Evolutionary conservation across 164 flowering plant species (phyloP).

Genomic region (Magnolia sinica): DNA sequence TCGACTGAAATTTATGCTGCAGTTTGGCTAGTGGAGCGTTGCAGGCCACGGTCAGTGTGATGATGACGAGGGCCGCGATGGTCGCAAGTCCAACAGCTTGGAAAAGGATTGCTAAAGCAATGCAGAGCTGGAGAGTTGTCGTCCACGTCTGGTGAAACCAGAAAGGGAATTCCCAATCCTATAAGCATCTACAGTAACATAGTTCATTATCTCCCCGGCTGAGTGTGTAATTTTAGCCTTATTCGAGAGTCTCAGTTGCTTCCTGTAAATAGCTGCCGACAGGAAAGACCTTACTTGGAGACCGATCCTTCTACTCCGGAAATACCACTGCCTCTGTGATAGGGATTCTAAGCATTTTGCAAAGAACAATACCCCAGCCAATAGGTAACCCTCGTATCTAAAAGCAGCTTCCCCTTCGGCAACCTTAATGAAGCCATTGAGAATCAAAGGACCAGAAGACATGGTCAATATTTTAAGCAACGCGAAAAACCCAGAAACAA

Average conservation of each 20-base stretch:
- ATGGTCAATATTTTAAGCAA: conserved; percentile 41
- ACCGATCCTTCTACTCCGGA: conserved; percentile 49
- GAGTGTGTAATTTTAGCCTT: conserved; percentile 46
- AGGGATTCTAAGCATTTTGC: conserved; percentile 56
- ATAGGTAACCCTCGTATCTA: conserved; percentile 46
- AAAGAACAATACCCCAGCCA: conserved; percentile 38
- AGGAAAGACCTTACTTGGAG: conserved; percentile 55
- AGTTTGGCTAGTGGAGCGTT: conserved; percentile 64
- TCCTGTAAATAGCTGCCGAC: conserved; percentile 60
- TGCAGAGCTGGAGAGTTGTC: conserved; percentile 49
- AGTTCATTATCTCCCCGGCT: conserved; percentile 60
- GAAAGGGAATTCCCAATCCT: conserved; percentile 67
- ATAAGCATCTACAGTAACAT: conserved; percentile 68
- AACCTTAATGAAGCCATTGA: conserved; percentile 59
- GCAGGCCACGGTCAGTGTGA: conserved; percentile 45
- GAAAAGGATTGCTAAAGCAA: conserved; percentile 46
- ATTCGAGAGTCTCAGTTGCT: conserved; percentile 58
- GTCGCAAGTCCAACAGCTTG: conserved; percentile 58
- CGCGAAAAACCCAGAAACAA: conserved; percentile 60
- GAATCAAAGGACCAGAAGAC: conserved; percentile 53
- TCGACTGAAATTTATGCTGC: conserved; percentile 49
- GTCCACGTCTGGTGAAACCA: conserved; percentile 81
- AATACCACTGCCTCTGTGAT: conserved; percentile 65
- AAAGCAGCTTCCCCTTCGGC: conserved; percentile 49
- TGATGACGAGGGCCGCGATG: conserved; percentile 46